Percentiles rank a stretch among this genome's conserved stretches.
Conservation (phyloP, 2,329 filamentous ascomycete species). For the Epicoccum sorghinum region DNA sequence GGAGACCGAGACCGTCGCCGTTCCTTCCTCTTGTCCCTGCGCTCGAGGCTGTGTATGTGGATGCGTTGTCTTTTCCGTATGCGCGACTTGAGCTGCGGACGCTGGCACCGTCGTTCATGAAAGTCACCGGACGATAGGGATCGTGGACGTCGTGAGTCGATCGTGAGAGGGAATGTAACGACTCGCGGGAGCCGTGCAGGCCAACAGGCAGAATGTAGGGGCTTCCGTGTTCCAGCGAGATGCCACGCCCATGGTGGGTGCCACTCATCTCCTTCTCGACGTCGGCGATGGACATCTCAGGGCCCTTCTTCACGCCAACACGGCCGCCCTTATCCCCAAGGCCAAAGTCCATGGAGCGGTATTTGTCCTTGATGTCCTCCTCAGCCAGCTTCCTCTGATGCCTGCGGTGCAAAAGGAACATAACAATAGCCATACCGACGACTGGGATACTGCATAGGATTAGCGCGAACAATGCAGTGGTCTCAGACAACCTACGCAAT, state of each 20-base stretch:
- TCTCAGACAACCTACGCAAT: constrained; percentile 35
- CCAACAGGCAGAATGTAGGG: constrained; percentile 93
- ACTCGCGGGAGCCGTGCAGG: constrained; percentile 79
- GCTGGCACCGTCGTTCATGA: constrained; percentile 56
- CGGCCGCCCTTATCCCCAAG: constrained; percentile 61
- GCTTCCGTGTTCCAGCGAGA: constrained; percentile 71
- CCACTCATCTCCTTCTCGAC: constrained; percentile 47
- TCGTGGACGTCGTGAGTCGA: constrained; percentile 78
- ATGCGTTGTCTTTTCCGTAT: constrained; percentile 50
- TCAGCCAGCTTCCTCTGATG: constrained; percentile 71
- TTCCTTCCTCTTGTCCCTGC: constrained; percentile 55
- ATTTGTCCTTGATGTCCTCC: constrained; percentile 88
- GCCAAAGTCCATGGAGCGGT: constrained; percentile 92
- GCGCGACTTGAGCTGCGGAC: constrained; percentile 40
- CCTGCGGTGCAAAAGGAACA: constrained; percentile 80
- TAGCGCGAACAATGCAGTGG: constrained; percentile 23
- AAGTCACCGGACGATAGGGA: constrained; percentile 75
- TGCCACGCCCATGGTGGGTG: constrained; percentile 52
- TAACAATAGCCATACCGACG: constrained; percentile 66
- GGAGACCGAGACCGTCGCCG: constrained; percentile 58
- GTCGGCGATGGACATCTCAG: constrained; percentile 66
- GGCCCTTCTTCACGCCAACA: constrained; percentile 44
- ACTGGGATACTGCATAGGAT: constrained; percentile 71
- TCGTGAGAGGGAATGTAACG: constrained; percentile 82
- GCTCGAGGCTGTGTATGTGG: constrained; percentile 60